Conservation (phyloP, 306 rosid species). For the Prunus salicina region DNA sequence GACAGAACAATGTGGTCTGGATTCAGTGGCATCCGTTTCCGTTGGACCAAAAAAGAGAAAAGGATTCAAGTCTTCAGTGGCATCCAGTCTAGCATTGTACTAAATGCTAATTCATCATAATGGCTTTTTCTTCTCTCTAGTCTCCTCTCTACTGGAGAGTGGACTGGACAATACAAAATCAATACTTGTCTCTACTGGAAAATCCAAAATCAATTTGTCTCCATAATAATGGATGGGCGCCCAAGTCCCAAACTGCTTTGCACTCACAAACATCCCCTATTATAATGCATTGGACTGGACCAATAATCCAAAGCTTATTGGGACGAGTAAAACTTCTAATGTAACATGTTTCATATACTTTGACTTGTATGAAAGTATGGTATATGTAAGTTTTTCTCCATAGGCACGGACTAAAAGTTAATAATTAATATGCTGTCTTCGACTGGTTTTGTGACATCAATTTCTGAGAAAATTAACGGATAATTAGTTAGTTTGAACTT, state of each 20-base stretch:
- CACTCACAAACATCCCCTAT: too few relatives aligned
- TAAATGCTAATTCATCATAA: not conserved
- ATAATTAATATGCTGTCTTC: not conserved
- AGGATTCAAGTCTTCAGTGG: not conserved
- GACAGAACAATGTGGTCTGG: conserved; percentile 22
- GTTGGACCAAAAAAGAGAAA: accelerated
- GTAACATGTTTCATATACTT: too few relatives aligned
- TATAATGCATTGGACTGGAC: too few relatives aligned
- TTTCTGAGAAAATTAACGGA: not conserved
- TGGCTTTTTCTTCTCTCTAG: too few relatives aligned
- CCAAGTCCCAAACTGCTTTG: too few relatives aligned
- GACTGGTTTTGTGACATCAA: not conserved
- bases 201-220: conserved; percentile 19
- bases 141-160: not conserved
- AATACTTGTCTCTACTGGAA: not conserved
- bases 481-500: not conserved
- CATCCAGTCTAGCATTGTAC: conserved; percentile 18
- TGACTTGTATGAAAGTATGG: too few relatives aligned
- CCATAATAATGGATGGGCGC: not conserved
- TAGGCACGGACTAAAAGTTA: too few relatives aligned
- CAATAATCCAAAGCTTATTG: too few relatives aligned
- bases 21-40: not conserved
- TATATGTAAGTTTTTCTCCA: too few relatives aligned
- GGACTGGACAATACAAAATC: not conserved
- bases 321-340: too few relatives aligned